Conservation (phyloP, 2,329 filamentous ascomycete species). For the Colletotrichum salicis region DNA sequence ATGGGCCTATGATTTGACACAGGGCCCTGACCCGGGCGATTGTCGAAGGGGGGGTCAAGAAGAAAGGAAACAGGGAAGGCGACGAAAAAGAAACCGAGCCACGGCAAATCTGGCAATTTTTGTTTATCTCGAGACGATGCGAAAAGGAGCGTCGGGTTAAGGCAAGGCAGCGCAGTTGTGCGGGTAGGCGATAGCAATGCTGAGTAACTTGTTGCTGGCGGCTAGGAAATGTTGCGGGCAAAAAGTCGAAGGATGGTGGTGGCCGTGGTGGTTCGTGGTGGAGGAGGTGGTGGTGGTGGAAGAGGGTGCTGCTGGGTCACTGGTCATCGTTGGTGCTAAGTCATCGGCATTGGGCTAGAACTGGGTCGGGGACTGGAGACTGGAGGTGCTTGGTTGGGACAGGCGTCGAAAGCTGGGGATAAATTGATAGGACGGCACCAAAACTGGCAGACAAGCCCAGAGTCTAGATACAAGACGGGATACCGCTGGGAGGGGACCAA, state of each 20-base stretch:
- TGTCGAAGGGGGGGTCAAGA: not conserved
- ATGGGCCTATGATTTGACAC: slow-evolving; percentile 31
- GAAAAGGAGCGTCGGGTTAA: slow-evolving; percentile 28
- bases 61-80: not conserved
- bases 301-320: slow-evolving; percentile 1
- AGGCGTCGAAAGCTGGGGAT: slow-evolving; percentile 13
- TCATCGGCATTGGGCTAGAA: slow-evolving; percentile 34
- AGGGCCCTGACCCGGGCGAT: slow-evolving; percentile 27
- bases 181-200: slow-evolving; percentile 24
- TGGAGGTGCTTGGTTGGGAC: slow-evolving; percentile 23
- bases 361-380: not conserved
- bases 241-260: slow-evolving; percentile 13
- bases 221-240: slow-evolving; percentile 23
- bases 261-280: slow-evolving; percentile 11
- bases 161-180: not conserved
- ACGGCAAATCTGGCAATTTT: not conserved
- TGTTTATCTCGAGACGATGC: not conserved
- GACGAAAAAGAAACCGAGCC: not conserved
- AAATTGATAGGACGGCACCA: not conserved
- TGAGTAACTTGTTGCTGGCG: slow-evolving; percentile 17
- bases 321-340: slow-evolving; percentile 15
- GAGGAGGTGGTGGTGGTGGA: slow-evolving; percentile 11
- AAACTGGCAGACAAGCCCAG: not conserved
- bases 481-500: not conserved
- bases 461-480: not conserved